These are phyloP conservation scores for Herpomyces periplanetae DNA, from an alignment of 2,329 filamentous ascomycete species.

Conservation along the genomic window DNA sequence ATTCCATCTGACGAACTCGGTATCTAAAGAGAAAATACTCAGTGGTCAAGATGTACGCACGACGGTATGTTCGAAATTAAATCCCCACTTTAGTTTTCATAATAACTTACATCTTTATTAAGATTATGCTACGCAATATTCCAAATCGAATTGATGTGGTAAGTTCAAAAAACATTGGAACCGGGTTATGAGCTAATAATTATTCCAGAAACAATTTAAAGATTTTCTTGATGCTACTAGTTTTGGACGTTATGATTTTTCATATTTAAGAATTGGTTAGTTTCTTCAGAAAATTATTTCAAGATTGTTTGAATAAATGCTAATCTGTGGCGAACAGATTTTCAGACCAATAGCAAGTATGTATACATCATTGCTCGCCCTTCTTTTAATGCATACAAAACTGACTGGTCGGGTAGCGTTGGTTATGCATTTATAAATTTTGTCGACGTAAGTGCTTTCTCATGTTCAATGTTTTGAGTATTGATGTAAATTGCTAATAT, in stretches of 20 bases:
- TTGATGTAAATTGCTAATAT: too few species aligned
- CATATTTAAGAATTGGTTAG: constrained; percentile 49
- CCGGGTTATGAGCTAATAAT: constrained; percentile 4
- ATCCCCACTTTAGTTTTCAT: constrained; percentile 6
- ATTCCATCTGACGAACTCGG: constrained; percentile 6
- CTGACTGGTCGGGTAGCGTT: constrained; percentile 23
- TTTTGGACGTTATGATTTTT: constrained; percentile 57
- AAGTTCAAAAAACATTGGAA: constrained; percentile 3
- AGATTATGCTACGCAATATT: constrained; percentile 85
- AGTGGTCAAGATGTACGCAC: constrained; percentile 30
- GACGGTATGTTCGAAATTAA: constrained; percentile 14
- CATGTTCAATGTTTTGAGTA: constrained; percentile 1
- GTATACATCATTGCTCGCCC: constrained; percentile 7
- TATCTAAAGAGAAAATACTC: constrained; percentile 10
- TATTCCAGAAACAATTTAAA: constrained; percentile 24
- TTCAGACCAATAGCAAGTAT: constrained; percentile 45
- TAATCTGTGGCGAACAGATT: constrained; percentile 14
- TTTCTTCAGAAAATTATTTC: constrained; percentile 3
- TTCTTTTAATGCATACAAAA: constrained; percentile 5
- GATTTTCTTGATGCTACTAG: constrained; percentile 35
- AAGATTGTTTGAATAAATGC: constrained; percentile 1
- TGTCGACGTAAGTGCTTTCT: constrained; percentile 7
- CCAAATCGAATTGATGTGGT: constrained; percentile 45
- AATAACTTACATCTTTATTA: constrained; percentile 2
- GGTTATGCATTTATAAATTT: constrained; percentile 97